These are phyloP conservation scores for Lachnum nothofagi DNA, from an alignment of 2,329 filamentous ascomycete genomes.

Conservation along the genomic window DNA sequence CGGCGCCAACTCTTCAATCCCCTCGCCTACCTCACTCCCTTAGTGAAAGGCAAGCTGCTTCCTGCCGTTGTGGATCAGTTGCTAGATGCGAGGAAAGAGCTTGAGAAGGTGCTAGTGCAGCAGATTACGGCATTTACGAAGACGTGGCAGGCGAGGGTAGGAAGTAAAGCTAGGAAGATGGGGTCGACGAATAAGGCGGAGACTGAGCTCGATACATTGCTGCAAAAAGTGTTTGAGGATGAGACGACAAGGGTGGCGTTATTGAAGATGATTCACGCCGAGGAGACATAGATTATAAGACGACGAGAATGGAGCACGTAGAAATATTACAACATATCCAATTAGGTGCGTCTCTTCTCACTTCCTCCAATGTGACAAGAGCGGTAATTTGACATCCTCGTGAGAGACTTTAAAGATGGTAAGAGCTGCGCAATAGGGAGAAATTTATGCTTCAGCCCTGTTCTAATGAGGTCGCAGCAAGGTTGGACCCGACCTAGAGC, in stretches of 20 bases:
- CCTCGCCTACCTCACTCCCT: constrained; percentile 40
- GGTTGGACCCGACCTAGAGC: no score
- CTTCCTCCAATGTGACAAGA: no score
- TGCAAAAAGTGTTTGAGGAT: constrained; percentile 50
- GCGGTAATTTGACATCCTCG: no score
- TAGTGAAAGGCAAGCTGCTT: constrained; percentile 35
- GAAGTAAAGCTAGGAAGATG: constrained; percentile 42
- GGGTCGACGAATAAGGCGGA: constrained; percentile 48
- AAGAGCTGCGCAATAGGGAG: no score
- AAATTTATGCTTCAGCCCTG: no score
- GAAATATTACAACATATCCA: no score
- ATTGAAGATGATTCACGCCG: constrained; percentile 31
- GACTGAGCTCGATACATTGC: constrained; percentile 50
- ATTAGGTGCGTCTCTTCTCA: no score
- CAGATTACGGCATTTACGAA: constrained; percentile 60
- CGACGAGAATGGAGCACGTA: background rate
- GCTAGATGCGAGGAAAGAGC: constrained; percentile 58
- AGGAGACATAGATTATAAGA: constrained; percentile 10
- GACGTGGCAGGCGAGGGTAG: constrained; percentile 48
- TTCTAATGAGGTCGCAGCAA: no score
- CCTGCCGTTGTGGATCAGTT: constrained; percentile 36
- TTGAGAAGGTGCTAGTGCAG: constrained; percentile 58
- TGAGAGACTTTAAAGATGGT: no score
- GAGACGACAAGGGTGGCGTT: constrained; percentile 31
- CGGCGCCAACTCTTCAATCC: constrained; percentile 50